A percentile compares a stretch with the other conserved stretches of the same genome.
Conservation (phyloP, 2,329 filamentous ascomycete genomes). For the Fusarium sp. region DNA sequence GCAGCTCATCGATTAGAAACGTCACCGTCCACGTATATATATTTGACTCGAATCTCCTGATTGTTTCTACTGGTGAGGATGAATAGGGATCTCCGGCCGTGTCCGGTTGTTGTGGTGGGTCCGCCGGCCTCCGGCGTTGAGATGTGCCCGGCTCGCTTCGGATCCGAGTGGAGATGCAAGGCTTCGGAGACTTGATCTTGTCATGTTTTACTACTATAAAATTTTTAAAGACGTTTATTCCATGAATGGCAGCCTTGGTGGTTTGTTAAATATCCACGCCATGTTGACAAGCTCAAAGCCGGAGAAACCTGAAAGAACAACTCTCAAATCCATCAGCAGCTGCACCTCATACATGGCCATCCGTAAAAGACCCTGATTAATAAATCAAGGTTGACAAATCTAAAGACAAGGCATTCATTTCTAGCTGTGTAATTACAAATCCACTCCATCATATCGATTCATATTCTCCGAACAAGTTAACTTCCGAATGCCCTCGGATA, state of each 20-base stretch:
- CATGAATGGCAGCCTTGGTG: background rate
- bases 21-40: background rate
- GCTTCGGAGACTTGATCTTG: background rate
- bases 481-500: conserved; percentile 42
- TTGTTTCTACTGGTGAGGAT: background rate
- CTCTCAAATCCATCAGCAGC: background rate
- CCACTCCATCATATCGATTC: background rate
- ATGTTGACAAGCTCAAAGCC: background rate
- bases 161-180: background rate
- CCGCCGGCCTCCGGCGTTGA: background rate
- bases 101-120: conserved; percentile 19
- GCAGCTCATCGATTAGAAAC: background rate
- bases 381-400: background rate
- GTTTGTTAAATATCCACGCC: background rate
- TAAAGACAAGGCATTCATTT: background rate
- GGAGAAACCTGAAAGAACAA: background rate
- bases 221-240: background rate
- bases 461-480: conserved; percentile 4
- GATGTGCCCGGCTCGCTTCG: background rate
- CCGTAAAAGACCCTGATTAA: background rate
- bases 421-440: background rate
- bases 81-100: background rate
- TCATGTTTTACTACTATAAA: background rate
- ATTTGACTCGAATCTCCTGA: background rate
- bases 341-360: background rate